Evolutionary conservation across 1,284 basidiomycete species (phyloP).

Genomic region (Ceratobasidium sp.): DNA sequence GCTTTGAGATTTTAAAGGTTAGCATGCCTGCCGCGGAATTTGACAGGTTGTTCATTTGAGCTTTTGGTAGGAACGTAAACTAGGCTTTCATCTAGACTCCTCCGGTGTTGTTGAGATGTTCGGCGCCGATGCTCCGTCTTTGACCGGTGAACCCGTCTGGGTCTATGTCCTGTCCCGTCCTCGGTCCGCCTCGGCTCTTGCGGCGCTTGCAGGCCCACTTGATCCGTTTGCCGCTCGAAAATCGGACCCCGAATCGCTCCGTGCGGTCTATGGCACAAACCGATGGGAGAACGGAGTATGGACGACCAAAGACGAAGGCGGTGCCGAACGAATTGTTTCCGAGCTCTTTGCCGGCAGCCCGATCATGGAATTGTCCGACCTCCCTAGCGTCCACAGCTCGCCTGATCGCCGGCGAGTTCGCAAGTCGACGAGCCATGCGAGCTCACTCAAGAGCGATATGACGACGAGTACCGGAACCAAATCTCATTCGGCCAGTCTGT

Average conservation of each 20-base stretch:
- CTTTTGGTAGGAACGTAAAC: conserved; percentile 39
- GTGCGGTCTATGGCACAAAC: conserved; percentile 67
- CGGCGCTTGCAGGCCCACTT: conserved; percentile 20
- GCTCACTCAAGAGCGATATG: conserved; percentile 37
- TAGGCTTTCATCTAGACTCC: conserved; percentile 41
- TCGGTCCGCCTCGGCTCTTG: conserved; percentile 68
- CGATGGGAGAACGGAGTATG: conserved; percentile 67
- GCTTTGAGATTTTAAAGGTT: conserved; percentile 42
- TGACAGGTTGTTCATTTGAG: not conserved
- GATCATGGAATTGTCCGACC: conserved; percentile 48
- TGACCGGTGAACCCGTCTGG: conserved; percentile 72
- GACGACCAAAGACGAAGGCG: conserved; percentile 66
- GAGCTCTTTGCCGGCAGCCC: conserved; percentile 31
- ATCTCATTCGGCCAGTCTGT: conserved; percentile 57
- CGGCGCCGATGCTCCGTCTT: conserved; percentile 38
- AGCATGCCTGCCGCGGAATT: not conserved
- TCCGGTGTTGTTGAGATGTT: conserved; percentile 38
- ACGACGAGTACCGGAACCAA: conserved; percentile 34
- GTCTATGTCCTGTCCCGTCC: conserved; percentile 81
- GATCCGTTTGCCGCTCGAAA: conserved; percentile 64
- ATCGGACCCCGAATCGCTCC: conserved; percentile 66
- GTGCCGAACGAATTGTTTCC: conserved; percentile 75
- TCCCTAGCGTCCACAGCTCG: conserved; percentile 81
- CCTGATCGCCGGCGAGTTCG: conserved; percentile 65
- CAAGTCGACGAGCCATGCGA: conserved; percentile 36